Evolutionary conservation across 768 basidiomycete genomes (phyloP), one percentile per base, ranked within the genome.

Genomic region (Boletus reticulatus): DNA sequence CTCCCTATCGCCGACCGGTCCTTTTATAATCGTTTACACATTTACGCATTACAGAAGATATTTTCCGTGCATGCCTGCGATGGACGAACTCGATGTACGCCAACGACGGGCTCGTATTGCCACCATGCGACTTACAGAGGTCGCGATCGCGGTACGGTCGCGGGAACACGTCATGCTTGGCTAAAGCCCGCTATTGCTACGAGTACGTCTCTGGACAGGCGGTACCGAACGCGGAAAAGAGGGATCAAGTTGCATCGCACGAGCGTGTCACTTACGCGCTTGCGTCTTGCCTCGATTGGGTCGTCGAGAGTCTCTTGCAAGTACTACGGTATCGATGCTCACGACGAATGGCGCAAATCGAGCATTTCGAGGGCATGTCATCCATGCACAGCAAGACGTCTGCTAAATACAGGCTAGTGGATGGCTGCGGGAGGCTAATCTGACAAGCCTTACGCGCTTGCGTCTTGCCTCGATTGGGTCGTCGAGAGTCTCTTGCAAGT

Each of bases 141-240:
- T 24, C 58, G 56, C 50, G 62, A 67, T 67, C 66, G 66, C 66
- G 66, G 54, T 61, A 38, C 52, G 46, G 62, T 66, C 67, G 66
- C 66, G 47, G 62, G 64, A 67, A 67, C 61, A 36, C 43, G 52
- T 46, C 52, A 56, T 9, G 17, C 17, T 4, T 50, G 32, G 42
- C 36, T 60, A 55, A 56, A 52, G 53, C 44, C 65, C 62, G 55
- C 43, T 45, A 38, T 36, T 6, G 34, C 34, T 14, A 14, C 34
- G 2, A 36, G 13, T 39, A 50, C 39, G 51, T 51, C 58, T 53
- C 50, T 41, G 29, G 19, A 16, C 29, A 43, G 19, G 6, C 51
- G 50, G 52, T 39, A 43, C 57, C 43, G 57, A 45, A 56, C 24
- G 52, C 31, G 34, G 47, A 46, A 48, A 42, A 46, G 38, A 43